Base-by-base conservation (phyloP, 192 early-diverging fungal species). In the Cladochytrium replicatum region DNA sequence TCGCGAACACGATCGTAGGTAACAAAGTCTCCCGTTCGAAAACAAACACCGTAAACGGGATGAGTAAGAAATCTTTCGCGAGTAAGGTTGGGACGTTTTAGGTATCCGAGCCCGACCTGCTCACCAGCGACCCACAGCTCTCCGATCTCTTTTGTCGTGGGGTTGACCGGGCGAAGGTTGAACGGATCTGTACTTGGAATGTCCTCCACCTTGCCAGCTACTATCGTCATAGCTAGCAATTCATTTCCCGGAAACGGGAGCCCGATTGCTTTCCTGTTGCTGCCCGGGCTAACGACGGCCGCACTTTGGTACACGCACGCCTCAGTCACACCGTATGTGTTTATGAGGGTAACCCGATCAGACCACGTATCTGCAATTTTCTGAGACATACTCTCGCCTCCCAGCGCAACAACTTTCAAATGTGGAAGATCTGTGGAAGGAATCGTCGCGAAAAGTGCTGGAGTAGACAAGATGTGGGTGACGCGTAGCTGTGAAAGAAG, bases 311-410 rank as follows among this genome's bases (percentile, higher is more conserved):
- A 67, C 4, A 67, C 59, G 32, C 55, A 56, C 25, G 59, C 61
- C 41, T 67, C 65, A 1, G 65, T 67, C 15, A 62, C 60, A 6
- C 65, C 65, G 32, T 67, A 67, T n/a, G 60, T 67, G 51, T 67
- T 67, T 13, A 67, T 5, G 7, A 67, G 41, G 13, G 26, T 23
- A 11, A 61, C 54, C 22, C 24, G n/a, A 8, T 37, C 48, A 5
- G 43, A 39, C 60, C 60, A 55, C 5, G 39, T 44, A 17, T 29
- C 24, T 7, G 59, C 60, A 5, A 53, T 48, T 6, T 7, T 48
- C 41, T 19, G 17, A 4, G 54, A 34, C 59, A 61, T 67, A 6
- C 46, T 39, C 47, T 67, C 65, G 5, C 65, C 65, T 25, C 65
- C 65, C 9, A 67, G 31, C 8, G 65, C 65, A 9, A 67, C 46